Base-by-base conservation (phyloP, 345 rosid species). In the Gossypium stocksii region DNA sequence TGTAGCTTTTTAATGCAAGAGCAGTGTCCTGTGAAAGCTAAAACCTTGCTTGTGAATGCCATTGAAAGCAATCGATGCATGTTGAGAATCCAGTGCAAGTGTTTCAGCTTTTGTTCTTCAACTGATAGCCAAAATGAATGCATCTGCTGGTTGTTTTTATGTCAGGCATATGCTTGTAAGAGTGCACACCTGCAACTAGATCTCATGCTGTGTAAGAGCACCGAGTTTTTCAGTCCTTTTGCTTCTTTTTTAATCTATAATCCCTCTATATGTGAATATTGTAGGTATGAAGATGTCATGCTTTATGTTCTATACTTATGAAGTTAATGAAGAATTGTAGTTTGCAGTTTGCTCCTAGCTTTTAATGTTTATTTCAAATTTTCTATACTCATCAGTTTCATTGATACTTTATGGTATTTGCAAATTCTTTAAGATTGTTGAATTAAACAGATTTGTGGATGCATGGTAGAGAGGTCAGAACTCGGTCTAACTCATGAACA, bases 261-360 rank as follows among this genome's bases (percentile, higher is more conserved):
- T 77, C 72, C 73, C 71, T 71, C 59, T 69, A 65, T 77, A 79
- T 87, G 91, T 87, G 90, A 82, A 87, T 87, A 86, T 79, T 80
- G 82, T 86, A 86, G 89, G 79, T 74, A 77, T 77, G 80, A 79
- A 76, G 51, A 76, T 84, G 80, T 72, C 75, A 71, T 71, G 86
- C 77, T 76, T 72, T 79, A 74, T 79, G 77, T 81, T 77, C 74
- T 66, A 76, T 64, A 80, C 82, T 77, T 77, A 34, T 52, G 67
- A 80, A 62, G 56, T 77, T 75, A 71, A 70, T 66, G 48, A 61
- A 80, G 74, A 71, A 84, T 77, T 77, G 60, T 76, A 79, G 78
- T 79, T 60, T 78, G 59, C 51, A 41, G 78, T 80, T 60, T 78
- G 63, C 56, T 29, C 73, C 75, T 53, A 69, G 66, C 72, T 71